Conservation (phyloP, 1,139 yeast species). For the Yamadazyma songkhlaensis region DNA sequence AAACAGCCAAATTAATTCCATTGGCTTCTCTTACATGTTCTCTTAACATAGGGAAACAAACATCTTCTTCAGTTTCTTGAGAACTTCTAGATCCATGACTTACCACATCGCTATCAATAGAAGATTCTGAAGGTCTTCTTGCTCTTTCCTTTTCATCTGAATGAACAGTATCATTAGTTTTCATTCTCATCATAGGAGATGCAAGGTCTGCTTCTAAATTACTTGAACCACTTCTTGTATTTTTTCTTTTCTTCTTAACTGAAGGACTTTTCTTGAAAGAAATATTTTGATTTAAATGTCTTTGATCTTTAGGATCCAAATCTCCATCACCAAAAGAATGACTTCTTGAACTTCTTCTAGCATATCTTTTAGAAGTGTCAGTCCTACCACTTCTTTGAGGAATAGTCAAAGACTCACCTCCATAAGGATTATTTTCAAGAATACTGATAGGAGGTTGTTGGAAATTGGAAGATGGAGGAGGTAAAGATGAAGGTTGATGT, state of each 20-base stretch:
- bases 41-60: constrained; percentile 89
- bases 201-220: constrained; percentile 28
- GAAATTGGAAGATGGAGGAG: constrained; percentile 15
- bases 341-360: constrained; percentile 25
- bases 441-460: constrained; percentile 7
- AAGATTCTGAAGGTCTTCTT: constrained; percentile 35
- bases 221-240: constrained; percentile 16
- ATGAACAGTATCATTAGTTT: constrained; percentile 31
- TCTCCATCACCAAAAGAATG: constrained; percentile 28
- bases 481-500: constrained; percentile 45
- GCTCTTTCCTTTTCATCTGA: constrained; percentile 19
- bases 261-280: constrained; percentile 7
- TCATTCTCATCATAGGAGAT: constrained; percentile 30
- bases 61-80: constrained; percentile 94
- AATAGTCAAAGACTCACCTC: constrained; percentile 2
- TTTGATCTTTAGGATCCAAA: constrained; percentile 17
- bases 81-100: constrained; percentile 72
- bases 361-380: neutral
- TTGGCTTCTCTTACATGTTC: constrained; percentile 64
- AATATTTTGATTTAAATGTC: constrained; percentile 11
- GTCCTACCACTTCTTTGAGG: constrained; percentile 8
- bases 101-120: constrained; percentile 60
- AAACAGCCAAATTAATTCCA: constrained; percentile 77
- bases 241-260: constrained; percentile 13
- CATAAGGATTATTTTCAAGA: constrained; percentile 3